A percentile compares a stretch with the other conserved stretches of the same genome.
Evolutionary conservation across 2,329 filamentous ascomycete genomes (phyloP).

Genomic region (Claviceps arundinis): DNA sequence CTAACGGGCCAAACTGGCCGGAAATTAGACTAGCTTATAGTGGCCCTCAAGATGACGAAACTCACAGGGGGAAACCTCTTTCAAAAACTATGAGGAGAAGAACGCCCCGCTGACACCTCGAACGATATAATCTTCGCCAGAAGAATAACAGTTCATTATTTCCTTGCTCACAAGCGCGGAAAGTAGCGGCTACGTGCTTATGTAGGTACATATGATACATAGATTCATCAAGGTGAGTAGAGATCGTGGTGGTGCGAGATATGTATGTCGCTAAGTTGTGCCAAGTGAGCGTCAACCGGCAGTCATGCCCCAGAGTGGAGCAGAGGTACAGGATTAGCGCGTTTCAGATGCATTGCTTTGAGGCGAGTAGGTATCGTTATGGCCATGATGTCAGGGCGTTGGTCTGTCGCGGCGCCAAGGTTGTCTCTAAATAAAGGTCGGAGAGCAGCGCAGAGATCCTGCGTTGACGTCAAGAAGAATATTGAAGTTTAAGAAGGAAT

Average conservation of each 20-base stretch:
- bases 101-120: not conserved
- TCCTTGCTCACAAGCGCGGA: not conserved
- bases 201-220: too few species aligned
- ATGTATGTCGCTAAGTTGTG: conserved; percentile 3
- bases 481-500: not conserved
- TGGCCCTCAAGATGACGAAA: not conserved
- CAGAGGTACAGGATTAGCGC: conserved; percentile 7
- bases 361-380: not conserved
- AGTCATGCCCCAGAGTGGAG: conserved; percentile 4
- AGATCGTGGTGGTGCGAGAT: conserved; percentile 1
- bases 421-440: too few species aligned
- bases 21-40: not conserved
- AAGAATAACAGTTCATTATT: not conserved
- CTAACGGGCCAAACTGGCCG: not conserved
- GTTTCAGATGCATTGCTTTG: conserved; percentile 10
- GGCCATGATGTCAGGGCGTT: too few species aligned
- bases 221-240: not conserved
- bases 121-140: not conserved
- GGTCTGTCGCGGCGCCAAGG: too few species aligned
- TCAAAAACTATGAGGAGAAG: not conserved
- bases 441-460: not conserved
- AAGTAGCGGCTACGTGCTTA: not conserved
- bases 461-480: not conserved
- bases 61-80: not conserved
- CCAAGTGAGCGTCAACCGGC: conserved; percentile 6